These are phyloP conservation scores for Phlegmacium glaucopus DNA, from an alignment of 768 basidiomycete species.

Conservation along the genomic window DNA sequence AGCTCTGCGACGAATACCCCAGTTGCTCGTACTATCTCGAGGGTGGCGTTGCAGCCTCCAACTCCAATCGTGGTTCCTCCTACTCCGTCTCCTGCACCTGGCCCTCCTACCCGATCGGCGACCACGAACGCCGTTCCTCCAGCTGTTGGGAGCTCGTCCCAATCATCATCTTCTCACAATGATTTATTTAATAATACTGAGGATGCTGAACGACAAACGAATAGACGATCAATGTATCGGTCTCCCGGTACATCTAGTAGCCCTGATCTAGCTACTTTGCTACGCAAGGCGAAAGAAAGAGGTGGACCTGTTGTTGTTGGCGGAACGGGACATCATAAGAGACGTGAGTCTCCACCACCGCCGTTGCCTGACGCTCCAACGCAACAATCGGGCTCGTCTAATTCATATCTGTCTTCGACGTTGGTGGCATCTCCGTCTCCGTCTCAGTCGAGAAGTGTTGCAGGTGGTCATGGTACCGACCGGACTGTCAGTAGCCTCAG, in stretches of 20 bases:
- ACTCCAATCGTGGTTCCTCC: constrained; percentile 67
- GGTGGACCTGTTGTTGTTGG: constrained; percentile 37
- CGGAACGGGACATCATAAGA: constrained; percentile 9
- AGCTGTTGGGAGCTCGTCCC: constrained; percentile 32
- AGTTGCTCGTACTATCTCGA: constrained; percentile 25
- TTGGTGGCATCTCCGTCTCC: constrained; percentile 16
- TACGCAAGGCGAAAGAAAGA: constrained; percentile 78
- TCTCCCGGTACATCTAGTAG: constrained; percentile 87
- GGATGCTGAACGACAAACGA: constrained; percentile 66
- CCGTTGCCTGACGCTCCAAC: constrained; percentile 11
- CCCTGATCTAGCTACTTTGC: constrained; percentile 85
- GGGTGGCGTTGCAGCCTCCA: constrained; percentile 39
- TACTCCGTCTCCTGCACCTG: constrained; percentile 51
- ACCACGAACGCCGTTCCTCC: constrained; percentile 15
- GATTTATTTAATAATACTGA: constrained; percentile 65
- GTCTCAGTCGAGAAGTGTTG: constrained; percentile 25
- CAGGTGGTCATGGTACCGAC: too few relatives aligned
- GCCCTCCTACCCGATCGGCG: neutral
- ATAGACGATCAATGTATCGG: constrained; percentile 83
- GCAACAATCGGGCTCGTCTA: constrained; percentile 5
- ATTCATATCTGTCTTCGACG: constrained; percentile 14
- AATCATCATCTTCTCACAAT: constrained; percentile 43
- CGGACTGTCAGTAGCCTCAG: too few relatives aligned
- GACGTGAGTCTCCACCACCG: constrained; percentile 16
- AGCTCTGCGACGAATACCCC: constrained; percentile 21